These are phyloP conservation scores for Spirogloea muscicola DNA, from an alignment of 139 green algal genomes.

Conservation along the genomic window DNA sequence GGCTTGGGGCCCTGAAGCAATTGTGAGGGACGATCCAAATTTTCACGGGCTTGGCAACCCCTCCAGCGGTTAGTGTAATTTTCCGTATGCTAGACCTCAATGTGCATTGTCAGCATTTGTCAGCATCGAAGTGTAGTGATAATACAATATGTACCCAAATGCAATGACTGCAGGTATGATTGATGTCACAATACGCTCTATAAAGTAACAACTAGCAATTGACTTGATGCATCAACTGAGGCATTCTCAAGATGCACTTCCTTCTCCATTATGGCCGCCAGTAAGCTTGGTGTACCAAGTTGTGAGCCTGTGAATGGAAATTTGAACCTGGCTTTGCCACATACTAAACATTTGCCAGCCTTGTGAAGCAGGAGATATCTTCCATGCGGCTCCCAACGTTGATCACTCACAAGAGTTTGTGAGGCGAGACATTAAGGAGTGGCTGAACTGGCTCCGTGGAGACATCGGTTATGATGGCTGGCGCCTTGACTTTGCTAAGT, in stretches of 20 bases:
- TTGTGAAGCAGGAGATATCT: constrained; percentile 49
- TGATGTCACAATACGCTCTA: no score
- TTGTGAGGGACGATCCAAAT: constrained; percentile 55
- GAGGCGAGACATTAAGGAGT: constrained; percentile 50
- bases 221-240: no score
- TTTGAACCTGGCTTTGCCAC: no score
- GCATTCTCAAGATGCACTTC: no score
- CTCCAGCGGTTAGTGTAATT: constrained; percentile 32
- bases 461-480: constrained; percentile 58
- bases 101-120: neutral
- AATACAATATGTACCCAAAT: no score
- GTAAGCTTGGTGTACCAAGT: no score
- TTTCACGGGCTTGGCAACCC: constrained; percentile 50
- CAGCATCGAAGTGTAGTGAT: no score
- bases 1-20: constrained; percentile 51
- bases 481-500: constrained; percentile 56
- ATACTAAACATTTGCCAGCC: neutral
- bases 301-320: no score
- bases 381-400: constrained; percentile 58
- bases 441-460: constrained; percentile 48
- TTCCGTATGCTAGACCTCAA: neutral
- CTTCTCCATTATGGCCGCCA: no score
- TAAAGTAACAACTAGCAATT: no score
- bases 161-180: no score
- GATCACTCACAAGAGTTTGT: constrained; percentile 62